phyloP scores from a whole-genome alignment of 805 yeast species.

The Yamadazyma kitorensis region DNA sequence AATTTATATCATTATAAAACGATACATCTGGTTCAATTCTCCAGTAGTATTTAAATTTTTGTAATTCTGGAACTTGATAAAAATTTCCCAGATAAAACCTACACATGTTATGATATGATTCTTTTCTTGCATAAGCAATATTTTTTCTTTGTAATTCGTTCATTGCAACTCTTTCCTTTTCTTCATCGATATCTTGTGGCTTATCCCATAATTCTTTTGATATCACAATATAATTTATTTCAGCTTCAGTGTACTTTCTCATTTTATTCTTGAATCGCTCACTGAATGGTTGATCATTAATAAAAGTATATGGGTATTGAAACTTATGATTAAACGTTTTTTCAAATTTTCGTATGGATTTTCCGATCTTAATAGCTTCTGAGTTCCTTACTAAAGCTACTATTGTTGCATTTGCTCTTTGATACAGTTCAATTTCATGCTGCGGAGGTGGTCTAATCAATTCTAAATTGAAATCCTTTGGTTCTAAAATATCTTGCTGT shows the following conservation, averaged over 20 bases:
- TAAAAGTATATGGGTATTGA: slow-evolving; percentile 76
- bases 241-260: slow-evolving; percentile 26
- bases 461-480: slow-evolving; percentile 38
- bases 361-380: slow-evolving; percentile 49
- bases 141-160: slow-evolving; percentile 36
- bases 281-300: slow-evolving; percentile 68
- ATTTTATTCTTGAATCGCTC: slow-evolving; percentile 52
- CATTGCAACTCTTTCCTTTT: slow-evolving; percentile 40
- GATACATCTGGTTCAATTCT: slow-evolving; percentile 73
- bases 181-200: slow-evolving; percentile 54
- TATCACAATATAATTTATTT: slow-evolving; percentile 39
- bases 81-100: slow-evolving; percentile 69
- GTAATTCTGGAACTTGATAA: slow-evolving; percentile 59
- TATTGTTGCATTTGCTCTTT: slow-evolving; percentile 72
- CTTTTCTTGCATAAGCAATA: slow-evolving; percentile 58
- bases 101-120: slow-evolving; percentile 82
- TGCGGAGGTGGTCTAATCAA: slow-evolving; percentile 25
- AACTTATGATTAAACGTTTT: slow-evolving; percentile 63
- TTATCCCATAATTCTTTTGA: slow-evolving; percentile 51
- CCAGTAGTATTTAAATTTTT: slow-evolving; percentile 72
- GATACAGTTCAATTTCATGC: slow-evolving; percentile 21
- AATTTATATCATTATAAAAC: slow-evolving; percentile 65
- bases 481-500: slow-evolving; percentile 42
- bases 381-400: slow-evolving; percentile 68
- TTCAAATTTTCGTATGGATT: slow-evolving; percentile 62